Conservation (phyloP, 75 land plant species). For the Cryptomeria japonica region DNA sequence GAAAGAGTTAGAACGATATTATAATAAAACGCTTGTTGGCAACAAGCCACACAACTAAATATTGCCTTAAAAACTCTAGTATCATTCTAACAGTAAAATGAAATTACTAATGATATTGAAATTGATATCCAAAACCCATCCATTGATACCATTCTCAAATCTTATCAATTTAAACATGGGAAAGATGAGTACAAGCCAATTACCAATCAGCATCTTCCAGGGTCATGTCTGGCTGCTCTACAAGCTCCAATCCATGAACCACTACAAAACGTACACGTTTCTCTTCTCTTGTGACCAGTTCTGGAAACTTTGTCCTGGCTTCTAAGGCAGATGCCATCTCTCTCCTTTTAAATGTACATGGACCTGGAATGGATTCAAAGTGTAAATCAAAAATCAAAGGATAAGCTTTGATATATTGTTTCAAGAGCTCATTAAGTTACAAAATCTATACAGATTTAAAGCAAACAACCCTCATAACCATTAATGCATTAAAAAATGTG, state of each 20-base stretch:
- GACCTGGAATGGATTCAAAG: slow-evolving; percentile 32
- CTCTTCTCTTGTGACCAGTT: slow-evolving; percentile 95
- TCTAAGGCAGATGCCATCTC: slow-evolving; percentile 97
- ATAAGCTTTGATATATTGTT: background rate
- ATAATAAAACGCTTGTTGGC: no score
- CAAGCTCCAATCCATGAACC: slow-evolving; percentile 90
- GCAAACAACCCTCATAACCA: background rate
- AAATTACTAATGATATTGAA: background rate
- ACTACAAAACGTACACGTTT: slow-evolving; percentile 99
- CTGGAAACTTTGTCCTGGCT: slow-evolving; percentile 93
- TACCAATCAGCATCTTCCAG: slow-evolving; percentile 96
- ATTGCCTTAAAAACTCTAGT: background rate
- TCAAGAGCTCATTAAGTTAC: background rate
- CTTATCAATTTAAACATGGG: background rate
- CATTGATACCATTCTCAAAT: slow-evolving; percentile 15
- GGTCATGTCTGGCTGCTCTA: slow-evolving; percentile 77
- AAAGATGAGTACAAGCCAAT: background rate
- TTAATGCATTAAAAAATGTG: background rate
- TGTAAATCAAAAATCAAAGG: background rate
- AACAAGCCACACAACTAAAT: no score
- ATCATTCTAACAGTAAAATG: background rate
- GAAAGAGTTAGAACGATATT: no score
- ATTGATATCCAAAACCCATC: background rate
- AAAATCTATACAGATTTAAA: background rate
- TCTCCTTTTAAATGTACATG: slow-evolving; percentile 79